Conservation (phyloP, 2,329 filamentous ascomycete species). For the Xylariaceae sp. region DNA sequence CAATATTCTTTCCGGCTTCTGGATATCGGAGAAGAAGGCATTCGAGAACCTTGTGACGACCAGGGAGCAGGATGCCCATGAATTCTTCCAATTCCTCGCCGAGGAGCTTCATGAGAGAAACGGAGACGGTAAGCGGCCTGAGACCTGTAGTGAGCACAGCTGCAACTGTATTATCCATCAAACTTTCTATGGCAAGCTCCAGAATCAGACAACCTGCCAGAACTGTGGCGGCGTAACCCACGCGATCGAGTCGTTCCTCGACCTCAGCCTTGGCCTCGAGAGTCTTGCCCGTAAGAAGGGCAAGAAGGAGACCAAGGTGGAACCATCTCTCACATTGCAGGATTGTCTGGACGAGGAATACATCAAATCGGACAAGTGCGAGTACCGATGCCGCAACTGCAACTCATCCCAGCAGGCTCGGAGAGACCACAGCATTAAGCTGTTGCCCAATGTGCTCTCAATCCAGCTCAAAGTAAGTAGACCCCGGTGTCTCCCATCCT, state of each 20-base stretch:
- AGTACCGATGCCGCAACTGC: constrained; percentile 82
- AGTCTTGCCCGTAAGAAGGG: constrained; percentile 61
- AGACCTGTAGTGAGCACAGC: constrained; percentile 53
- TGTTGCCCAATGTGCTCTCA: constrained; percentile 80
- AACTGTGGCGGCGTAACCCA: constrained; percentile 78
- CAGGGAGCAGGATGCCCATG: constrained; percentile 93
- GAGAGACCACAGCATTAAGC: constrained; percentile 78
- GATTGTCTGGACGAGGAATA: constrained; percentile 82
- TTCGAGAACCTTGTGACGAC: constrained; percentile 79
- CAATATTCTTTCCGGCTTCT: constrained; percentile 82
- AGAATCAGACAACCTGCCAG: constrained; percentile 85
- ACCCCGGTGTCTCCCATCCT: not conserved
- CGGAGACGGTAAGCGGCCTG: constrained; percentile 60
- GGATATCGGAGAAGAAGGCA: constrained; percentile 72
- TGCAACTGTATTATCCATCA: constrained; percentile 93
- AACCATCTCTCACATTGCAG: constrained; percentile 52
- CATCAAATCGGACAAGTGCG: constrained; percentile 78
- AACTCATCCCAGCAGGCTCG: constrained; percentile 70
- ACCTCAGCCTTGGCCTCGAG: constrained; percentile 83
- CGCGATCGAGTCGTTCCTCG: constrained; percentile 82
- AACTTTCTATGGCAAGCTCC: constrained; percentile 88
- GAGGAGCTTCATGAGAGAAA: constrained; percentile 86
- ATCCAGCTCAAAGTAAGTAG: constrained; percentile 79
- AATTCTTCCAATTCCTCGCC: constrained; percentile 93
- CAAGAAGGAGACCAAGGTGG: constrained; percentile 48